Conservation (phyloP, 2,329 filamentous ascomycete genomes). For the Aureobasidium sp. region DNA sequence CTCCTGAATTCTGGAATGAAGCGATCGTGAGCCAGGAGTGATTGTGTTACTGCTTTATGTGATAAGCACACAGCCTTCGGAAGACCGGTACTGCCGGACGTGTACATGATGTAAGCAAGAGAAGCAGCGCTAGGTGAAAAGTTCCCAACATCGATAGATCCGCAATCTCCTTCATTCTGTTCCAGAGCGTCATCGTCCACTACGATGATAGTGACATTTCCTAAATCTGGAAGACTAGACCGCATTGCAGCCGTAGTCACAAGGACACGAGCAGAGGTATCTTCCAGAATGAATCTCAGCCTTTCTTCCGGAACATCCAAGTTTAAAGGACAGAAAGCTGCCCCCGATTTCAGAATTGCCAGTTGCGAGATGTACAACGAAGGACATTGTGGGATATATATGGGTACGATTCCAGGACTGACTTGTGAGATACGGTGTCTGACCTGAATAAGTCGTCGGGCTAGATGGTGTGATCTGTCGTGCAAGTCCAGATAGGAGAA, state of each 20-base stretch:
- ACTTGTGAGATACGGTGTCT: slow-evolving; percentile 21
- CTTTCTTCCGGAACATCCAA: slow-evolving; percentile 71
- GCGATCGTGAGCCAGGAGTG: slow-evolving; percentile 69
- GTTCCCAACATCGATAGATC: not conserved
- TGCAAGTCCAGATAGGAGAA: slow-evolving; percentile 61
- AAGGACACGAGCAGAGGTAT: slow-evolving; percentile 63
- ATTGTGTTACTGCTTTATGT: slow-evolving; percentile 73
- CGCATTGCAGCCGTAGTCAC: slow-evolving; percentile 53
- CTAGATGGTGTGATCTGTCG: slow-evolving; percentile 48
- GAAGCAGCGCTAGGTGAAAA: not conserved
- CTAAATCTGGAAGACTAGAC: slow-evolving; percentile 32
- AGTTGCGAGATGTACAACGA: slow-evolving; percentile 71
- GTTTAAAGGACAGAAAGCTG: slow-evolving; percentile 77
- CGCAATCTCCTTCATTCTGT: not conserved
- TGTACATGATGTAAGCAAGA: slow-evolving; percentile 88
- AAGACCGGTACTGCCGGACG: slow-evolving; percentile 79
- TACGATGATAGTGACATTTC: slow-evolving; percentile 33
- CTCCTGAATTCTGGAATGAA: slow-evolving; percentile 69
- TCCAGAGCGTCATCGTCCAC: slow-evolving; percentile 30
- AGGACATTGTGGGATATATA: slow-evolving; percentile 70
- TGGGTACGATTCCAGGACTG: slow-evolving; percentile 54
- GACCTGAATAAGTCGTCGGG: slow-evolving; percentile 42
- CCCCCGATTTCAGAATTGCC: slow-evolving; percentile 72
- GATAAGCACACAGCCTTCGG: slow-evolving; percentile 84
- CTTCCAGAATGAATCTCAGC: slow-evolving; percentile 70